Evolutionary conservation across 768 basidiomycete genomes (phyloP).

Genomic region (Clathrus columnatus): DNA sequence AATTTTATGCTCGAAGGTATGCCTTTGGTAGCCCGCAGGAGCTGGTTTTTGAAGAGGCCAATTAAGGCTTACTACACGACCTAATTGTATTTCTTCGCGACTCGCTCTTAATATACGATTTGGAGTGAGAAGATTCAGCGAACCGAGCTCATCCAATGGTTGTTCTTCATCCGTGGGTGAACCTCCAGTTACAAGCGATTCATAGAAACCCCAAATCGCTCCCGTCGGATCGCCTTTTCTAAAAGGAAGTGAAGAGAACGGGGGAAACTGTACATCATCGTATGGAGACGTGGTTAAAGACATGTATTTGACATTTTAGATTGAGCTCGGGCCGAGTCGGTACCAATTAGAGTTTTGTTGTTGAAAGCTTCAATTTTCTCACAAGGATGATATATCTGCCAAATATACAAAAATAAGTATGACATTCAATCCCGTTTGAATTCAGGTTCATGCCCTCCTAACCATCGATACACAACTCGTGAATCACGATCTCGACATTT

Average conservation of each 20-base stretch:
- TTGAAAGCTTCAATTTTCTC: neutral
- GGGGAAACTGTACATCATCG: slow-evolving; percentile 2
- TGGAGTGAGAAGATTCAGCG: slow-evolving; percentile 13
- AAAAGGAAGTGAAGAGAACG: slow-evolving; percentile 1
- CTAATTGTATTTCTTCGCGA: slow-evolving; percentile 4
- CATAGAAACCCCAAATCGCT: slow-evolving; percentile 8
- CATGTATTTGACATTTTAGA: too few species aligned
- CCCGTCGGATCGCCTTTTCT: slow-evolving; percentile 1
- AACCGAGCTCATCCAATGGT: slow-evolving; percentile 11
- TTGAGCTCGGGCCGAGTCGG: too few species aligned
- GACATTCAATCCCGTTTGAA: neutral
- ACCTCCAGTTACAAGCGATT: neutral
- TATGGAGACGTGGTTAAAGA: neutral
- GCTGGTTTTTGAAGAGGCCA: neutral
- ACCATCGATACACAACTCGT: slow-evolving; percentile 11
- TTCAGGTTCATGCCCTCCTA: slow-evolving; percentile 11
- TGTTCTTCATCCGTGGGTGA: neutral
- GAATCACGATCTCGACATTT: slow-evolving; percentile 9
- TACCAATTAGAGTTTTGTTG: neutral
- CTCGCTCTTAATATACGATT: slow-evolving; percentile 5
- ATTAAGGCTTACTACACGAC: slow-evolving; percentile 6
- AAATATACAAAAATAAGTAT: neutral
- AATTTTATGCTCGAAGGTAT: neutral
- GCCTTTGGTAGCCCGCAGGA: neutral
- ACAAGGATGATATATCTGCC: too few species aligned